A percentile compares a stretch with the other conserved stretches of the same genome.
Conservation (phyloP, 306 rosid species). For the Cajanus cajan region DNA sequence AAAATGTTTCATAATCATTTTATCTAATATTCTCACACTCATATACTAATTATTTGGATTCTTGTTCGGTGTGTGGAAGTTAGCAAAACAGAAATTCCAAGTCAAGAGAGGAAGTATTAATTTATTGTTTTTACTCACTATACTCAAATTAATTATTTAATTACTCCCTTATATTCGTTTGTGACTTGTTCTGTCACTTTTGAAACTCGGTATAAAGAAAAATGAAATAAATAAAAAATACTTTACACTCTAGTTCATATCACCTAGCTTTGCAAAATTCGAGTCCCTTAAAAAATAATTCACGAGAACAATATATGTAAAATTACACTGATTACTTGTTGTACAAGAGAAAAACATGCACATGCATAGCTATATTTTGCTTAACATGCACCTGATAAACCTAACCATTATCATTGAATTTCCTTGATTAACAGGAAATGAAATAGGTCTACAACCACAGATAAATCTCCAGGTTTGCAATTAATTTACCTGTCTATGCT, state of each 20-base stretch:
- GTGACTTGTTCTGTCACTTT: not conserved
- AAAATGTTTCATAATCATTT: not conserved
- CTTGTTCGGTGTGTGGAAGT: not conserved
- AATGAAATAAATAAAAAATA: not conserved
- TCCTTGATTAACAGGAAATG: conserved; percentile 42
- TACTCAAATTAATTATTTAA: not conserved
- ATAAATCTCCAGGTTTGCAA: conserved; percentile 60
- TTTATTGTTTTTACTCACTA: not conserved
- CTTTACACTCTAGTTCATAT: not conserved
- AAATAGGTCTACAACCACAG: conserved; percentile 38
- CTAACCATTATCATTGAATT: not conserved
- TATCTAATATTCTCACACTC: not conserved
- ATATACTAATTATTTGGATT: not conserved
- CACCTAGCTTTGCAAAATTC: not conserved
- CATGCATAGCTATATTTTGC: not conserved
- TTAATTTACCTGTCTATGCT: not conserved
- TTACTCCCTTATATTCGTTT: not conserved
- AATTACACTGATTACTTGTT: not conserved
- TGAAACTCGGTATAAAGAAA: not conserved
- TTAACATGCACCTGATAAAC: not conserved
- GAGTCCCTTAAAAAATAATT: not conserved
- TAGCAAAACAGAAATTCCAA: not conserved
- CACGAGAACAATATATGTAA: not conserved
- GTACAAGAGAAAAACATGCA: not conserved
- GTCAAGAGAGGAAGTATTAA: not conserved